Evolutionary conservation across 2,329 filamentous ascomycete genomes (phyloP).

Genomic region (Aspergillaceae sp.): DNA sequence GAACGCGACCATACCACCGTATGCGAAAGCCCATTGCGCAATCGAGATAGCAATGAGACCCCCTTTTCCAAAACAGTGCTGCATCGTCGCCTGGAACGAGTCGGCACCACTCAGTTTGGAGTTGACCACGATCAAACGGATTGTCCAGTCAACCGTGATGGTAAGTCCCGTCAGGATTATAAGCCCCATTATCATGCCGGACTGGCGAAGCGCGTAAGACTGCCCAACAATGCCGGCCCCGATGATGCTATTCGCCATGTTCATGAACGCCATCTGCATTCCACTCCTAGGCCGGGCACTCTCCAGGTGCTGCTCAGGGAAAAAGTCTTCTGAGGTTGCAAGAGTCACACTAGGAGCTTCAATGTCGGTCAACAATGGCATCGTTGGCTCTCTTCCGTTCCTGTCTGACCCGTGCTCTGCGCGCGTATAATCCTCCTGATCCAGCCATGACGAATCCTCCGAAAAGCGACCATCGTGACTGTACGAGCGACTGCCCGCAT

Average conservation of each 20-base stretch:
- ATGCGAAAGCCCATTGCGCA: conserved; percentile 97
- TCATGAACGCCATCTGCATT: conserved; percentile 88
- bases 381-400: conserved; percentile 41
- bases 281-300: conserved; percentile 70
- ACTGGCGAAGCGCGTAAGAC: conserved; percentile 91
- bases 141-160: conserved; percentile 90
- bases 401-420: conserved; percentile 31
- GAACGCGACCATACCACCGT: conserved; percentile 97
- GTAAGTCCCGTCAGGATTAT: conserved; percentile 72
- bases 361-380: conserved; percentile 71
- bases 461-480: conserved; percentile 18
- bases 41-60: conserved; percentile 83
- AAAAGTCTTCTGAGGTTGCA: conserved; percentile 51
- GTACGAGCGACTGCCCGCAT: conserved; percentile 23
- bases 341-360: conserved; percentile 73
- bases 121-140: conserved; percentile 92
- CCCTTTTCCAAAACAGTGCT: conserved; percentile 83
- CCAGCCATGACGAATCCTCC: conserved; percentile 36
- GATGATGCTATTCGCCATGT: conserved; percentile 99
- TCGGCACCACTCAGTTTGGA: conserved; percentile 90
- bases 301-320: conserved; percentile 52
- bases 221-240: conserved; percentile 68
- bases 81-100: conserved; percentile 91
- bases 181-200: conserved; percentile 73
- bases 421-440: conserved; percentile 54